Evolutionary conservation across 73 alveolate species (phyloP).

Genomic region (Paramecium caudatum): DNA sequence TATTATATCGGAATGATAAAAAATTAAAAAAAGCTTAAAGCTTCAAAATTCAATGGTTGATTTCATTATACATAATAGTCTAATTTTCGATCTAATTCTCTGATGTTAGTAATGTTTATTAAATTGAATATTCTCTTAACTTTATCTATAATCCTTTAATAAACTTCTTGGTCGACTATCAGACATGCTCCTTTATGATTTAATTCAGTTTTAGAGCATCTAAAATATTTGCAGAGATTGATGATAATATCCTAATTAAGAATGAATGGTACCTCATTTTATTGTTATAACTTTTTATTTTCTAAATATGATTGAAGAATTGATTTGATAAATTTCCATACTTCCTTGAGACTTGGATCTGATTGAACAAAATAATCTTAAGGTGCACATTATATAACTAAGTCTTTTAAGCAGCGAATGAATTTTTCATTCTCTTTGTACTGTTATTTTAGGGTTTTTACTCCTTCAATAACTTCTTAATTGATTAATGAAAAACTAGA

Average conservation of each 20-base stretch:
- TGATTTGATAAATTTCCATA: conserved; percentile 42
- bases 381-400: conserved; percentile 62
- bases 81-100: conserved; percentile 20
- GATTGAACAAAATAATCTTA: not conserved
- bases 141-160: conserved; percentile 52
- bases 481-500: conserved; percentile 25
- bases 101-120: not conserved
- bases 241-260: not conserved
- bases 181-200: conserved; percentile 52
- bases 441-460: conserved; percentile 2
- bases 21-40: conserved; percentile 13
- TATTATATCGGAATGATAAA: not conserved
- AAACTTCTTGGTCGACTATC: conserved; percentile 37
- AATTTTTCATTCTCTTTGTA: conserved; percentile 59
- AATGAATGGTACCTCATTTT: not conserved
- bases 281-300: not conserved
- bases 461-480: conserved; percentile 58
- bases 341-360: conserved; percentile 52
- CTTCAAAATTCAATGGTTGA: conserved; percentile 6
- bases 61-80: conserved; percentile 12
- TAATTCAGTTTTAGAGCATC: conserved; percentile 13
- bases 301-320: conserved; percentile 17
- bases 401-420: conserved; percentile 11
- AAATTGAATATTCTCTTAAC: not conserved
- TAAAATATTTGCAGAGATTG: conserved; percentile 1